Base-by-base conservation (phyloP, 1,284 basidiomycete genomes). In the Pseudozyma thailandica region DNA sequence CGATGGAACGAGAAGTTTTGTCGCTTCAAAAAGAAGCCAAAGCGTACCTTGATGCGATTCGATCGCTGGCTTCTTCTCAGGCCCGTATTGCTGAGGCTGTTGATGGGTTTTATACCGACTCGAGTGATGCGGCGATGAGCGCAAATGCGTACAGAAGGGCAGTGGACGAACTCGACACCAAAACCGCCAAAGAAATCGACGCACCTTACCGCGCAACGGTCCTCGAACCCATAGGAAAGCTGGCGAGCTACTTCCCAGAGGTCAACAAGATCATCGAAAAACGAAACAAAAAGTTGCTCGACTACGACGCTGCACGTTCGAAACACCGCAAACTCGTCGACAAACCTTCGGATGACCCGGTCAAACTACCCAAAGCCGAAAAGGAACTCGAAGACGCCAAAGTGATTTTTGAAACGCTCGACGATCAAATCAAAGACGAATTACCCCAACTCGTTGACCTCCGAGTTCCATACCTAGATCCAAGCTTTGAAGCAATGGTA, bases 381-480 rank as follows among this genome's bases (percentile, higher is more conserved):
- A 90, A 92, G 85, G 95, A 98, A 81, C 88, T 93, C 82, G 94
- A 98, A 80, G 93, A 97, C 70, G 87, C 92, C 10, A 92, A 92
- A 80, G 91, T 95, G 80, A 89, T 98, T 56, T 99, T 96, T 83
- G 92, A 96, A 71, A 85, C 92, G 75, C 87, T 98, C 66, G 97
- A 99, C 82, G 89, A 92, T 28, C 94, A 97, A 79, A 88, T 98
- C 72, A 91, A 95, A 75, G 84, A 87, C 26, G 96, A 98, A 79
- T 87, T 99, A 7, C 96, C 96, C 0, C 89, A 95, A 76, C 85
- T 99, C 26, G 88, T 98, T 45, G 94, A 98, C 78, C 88, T 98
- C 23, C 91, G 96, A 33, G 91, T 98, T 39, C 95, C 96, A 7
- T 99, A 93, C 86, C 92, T 98, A 66, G 95, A 98, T 83, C 96